Evolutionary conservation across 352 stramenopile genomes (phyloP).

Genomic region (Phytopythium delawarense): DNA sequence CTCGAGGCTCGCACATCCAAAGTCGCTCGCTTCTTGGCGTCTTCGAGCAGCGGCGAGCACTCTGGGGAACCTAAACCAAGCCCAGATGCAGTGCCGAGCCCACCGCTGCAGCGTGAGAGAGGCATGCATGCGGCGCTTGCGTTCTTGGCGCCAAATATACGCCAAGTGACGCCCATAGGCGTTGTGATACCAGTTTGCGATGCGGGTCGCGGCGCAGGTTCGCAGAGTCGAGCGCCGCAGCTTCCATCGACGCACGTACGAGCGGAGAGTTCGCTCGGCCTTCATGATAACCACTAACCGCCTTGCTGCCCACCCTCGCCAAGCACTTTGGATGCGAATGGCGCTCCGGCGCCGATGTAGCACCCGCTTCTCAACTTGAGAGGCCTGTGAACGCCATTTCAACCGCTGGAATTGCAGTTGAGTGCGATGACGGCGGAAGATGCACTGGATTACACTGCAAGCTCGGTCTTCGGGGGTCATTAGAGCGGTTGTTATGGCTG

Average conservation of each 20-base stretch:
- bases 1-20: not conserved
- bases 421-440: not conserved
- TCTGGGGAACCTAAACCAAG: not conserved
- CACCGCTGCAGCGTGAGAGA: not conserved
- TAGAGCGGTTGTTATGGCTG: slow-evolving; percentile 5
- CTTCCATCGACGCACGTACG: slow-evolving; percentile 5
- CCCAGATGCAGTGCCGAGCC: not conserved
- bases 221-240: not conserved
- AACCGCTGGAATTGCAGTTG: not conserved
- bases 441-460: slow-evolving; percentile 5
- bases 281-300: not conserved
- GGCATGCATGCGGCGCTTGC: not conserved
- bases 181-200: not conserved
- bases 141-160: not conserved
- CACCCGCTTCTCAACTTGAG: not conserved
- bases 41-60: not conserved
- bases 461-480: not conserved
- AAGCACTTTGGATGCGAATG: not conserved
- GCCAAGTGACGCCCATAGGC: not conserved
- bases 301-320: not conserved
- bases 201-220: not conserved
- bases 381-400: not conserved
- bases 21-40: slow-evolving; percentile 4
- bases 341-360: not conserved
- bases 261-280: not conserved